Base-by-base conservation (phyloP, 208 protist genomes). In the Trypanosoma theileri region DNA sequence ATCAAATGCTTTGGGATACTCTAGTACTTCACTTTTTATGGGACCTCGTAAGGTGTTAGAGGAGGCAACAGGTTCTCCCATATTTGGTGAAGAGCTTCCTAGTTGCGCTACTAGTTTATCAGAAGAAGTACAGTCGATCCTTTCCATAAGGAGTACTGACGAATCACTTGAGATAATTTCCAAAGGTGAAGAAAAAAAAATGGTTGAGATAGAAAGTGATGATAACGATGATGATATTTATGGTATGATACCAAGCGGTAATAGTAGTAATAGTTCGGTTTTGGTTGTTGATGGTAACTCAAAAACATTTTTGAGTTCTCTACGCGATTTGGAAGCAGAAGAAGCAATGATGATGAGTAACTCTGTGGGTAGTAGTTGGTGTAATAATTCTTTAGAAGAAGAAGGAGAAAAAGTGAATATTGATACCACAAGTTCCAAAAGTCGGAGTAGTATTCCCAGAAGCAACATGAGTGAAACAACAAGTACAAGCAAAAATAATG, bases 11-110 rank as follows among this genome's bases (percentile, higher is more conserved):
- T 77, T 95, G 54, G 53, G 70, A 14, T 62, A 84, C 63, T 83
- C 79, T 19, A 90, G 78, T 67, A 89, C 80, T 11, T 88, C 89
- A 0, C 81, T 95, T 26, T 95, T 92, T 60, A 89, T 95, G 86
- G 89, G 89, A 0, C 86, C 89, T 19, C 77, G 89, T 14, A 40
- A 31, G 3, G 80, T 74, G 4, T 9, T 82, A 22, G 73, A 67
- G 19, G 65, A 66, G 51, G 60, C 46, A 54, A 64, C 41, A 13
- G 21, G 31, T 62, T 17, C 7, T 24, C 7, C 31, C 12, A 46
- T 31, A 31, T 28, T 10, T 24, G 11, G 10, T 60, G 41, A 0
- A 2, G 19, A 21, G 7, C 42, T 16, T 17, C 6, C 14, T 60
- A n/a, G 28, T 35, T 35, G 28, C 28, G 28, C 12, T 59, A 40